These are phyloP conservation scores for Rubus parviflorus DNA, from an alignment of 306 rosid species.

Conservation along the genomic window DNA sequence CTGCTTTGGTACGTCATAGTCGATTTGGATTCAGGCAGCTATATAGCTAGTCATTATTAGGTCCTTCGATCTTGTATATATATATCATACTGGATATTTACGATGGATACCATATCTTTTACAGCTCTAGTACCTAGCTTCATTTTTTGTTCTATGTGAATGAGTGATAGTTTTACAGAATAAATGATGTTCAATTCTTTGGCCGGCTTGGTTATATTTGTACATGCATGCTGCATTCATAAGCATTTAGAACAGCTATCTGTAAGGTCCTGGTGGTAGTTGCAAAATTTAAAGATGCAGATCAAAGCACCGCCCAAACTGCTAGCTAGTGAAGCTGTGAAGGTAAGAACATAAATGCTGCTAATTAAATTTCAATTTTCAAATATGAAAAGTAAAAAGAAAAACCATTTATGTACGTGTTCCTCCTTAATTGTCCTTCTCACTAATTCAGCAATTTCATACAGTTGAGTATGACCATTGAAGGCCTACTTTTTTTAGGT, in stretches of 20 bases:
- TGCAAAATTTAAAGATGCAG: conserved; percentile 3
- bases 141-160: not conserved
- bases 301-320: not conserved
- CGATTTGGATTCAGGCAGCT: not conserved
- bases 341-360: not conserved
- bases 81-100: not conserved
- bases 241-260: not conserved
- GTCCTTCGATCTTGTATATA: not conserved
- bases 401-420: not conserved
- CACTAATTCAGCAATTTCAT: not conserved
- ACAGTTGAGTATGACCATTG: not conserved
- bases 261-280: not conserved
- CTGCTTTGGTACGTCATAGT: conserved; percentile 11
- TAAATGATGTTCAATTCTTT: not conserved
- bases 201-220: not conserved
- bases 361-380: not conserved
- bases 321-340: too few relatives aligned
- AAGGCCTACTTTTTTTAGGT: not conserved
- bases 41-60: not conserved
- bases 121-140: not conserved
- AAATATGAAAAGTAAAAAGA: not conserved
- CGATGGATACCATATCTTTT: not conserved
- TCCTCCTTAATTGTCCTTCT: not conserved
- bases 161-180: not conserved
- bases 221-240: not conserved